These are phyloP conservation scores for Microcos paniculata DNA, from an alignment of 345 rosid genomes.

Conservation along the genomic window DNA sequence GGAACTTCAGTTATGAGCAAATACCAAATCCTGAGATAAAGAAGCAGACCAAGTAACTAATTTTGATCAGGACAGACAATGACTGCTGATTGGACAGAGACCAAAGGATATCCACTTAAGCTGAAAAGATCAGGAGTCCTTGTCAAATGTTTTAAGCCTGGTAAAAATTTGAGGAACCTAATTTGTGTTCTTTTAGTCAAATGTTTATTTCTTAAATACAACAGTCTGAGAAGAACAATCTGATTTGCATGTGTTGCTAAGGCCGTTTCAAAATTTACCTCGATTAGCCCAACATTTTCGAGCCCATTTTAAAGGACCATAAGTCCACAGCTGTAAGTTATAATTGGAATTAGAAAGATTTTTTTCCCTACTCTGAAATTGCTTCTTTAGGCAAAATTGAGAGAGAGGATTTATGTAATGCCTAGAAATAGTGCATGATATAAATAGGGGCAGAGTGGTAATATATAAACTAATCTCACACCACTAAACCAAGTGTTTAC, in stretches of 20 bases:
- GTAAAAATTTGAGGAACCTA: too few species aligned
- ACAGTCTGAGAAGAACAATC: too few species aligned
- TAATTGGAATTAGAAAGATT: neutral
- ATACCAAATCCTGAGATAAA: neutral
- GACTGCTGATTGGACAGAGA: neutral
- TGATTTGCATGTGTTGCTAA: neutral
- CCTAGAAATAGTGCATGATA: neutral
- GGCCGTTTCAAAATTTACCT: neutral
- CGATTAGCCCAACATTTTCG: neutral
- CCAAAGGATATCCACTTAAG: neutral
- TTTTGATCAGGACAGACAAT: neutral
- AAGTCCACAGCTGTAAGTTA: neutral
- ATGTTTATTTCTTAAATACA: too few species aligned
- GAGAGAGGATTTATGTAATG: neutral
- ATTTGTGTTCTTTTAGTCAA: too few species aligned
- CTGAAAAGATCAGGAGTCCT: neutral
- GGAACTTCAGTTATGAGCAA: neutral
- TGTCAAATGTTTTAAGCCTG: too few species aligned
- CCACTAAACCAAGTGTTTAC: neutral
- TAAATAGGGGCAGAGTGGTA: neutral
- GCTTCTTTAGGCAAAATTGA: neutral
- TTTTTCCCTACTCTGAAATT: neutral
- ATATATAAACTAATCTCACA: neutral
- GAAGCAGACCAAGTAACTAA: neutral
- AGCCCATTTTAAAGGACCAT: neutral